Percentiles rank a stretch among this genome's conserved stretches.
Evolutionary conservation across 176 grass and related monocot genomes (phyloP).

Genomic region (Rhynchospora pubera): DNA sequence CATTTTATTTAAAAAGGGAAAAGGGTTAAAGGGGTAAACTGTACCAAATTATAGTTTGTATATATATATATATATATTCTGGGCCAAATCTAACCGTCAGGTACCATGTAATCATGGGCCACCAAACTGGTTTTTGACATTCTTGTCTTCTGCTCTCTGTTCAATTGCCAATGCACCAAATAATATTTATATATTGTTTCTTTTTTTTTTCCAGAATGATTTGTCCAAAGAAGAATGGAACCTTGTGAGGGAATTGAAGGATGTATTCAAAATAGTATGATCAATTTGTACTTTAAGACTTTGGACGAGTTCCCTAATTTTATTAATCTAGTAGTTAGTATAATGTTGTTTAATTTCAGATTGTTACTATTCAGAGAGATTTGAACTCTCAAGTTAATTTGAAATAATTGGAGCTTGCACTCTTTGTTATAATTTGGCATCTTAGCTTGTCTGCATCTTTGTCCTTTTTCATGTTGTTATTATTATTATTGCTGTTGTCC

Average conservation of each 20-base stretch:
- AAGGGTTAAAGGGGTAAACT: neutral
- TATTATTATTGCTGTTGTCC: neutral
- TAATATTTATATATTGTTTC: neutral
- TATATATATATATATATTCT: no score
- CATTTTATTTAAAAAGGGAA: neutral
- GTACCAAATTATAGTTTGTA: no score
- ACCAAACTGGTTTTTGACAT: neutral
- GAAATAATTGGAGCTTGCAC: neutral
- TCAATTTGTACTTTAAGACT: neutral
- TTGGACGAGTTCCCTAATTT: neutral
- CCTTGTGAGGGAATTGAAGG: conserved; percentile 22
- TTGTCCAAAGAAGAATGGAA: conserved; percentile 26
- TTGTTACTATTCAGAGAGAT: neutral
- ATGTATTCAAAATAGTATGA: conserved; percentile 30
- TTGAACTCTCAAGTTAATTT: neutral
- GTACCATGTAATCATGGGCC: neutral
- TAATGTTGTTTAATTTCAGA: neutral
- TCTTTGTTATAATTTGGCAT: neutral
- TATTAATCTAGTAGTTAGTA: neutral
- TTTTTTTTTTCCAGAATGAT: conserved; percentile 20
- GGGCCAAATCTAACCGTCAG: neutral
- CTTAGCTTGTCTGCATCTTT: neutral
- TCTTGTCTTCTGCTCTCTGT: neutral
- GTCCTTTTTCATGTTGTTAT: neutral
- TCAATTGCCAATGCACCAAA: neutral